Evolutionary conservation across 2,329 filamentous ascomycete species (phyloP), one percentile per base, ranked within the genome.

Genomic region (Penicillium occitanis): DNA sequence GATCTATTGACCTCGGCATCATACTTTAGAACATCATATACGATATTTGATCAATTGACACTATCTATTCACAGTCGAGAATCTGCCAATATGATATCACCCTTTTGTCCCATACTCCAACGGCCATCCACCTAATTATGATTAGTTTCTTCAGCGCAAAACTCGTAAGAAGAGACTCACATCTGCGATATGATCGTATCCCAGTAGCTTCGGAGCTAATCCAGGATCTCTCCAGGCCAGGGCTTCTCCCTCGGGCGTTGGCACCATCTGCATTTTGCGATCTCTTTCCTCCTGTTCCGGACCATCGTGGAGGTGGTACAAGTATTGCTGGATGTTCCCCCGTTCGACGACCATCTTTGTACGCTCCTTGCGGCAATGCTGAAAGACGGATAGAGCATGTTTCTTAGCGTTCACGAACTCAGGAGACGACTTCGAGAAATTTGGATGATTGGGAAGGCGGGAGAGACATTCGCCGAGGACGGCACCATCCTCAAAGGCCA

Each of bases 221-320:
- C 72, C 75, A 0, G 77, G 77, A 69, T 82, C 79, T 59, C 78
- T 73, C 80, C 80, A 82, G 0, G 76, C 78, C 55, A 80, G 65
- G 2, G 80, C 79, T 64, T 82, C 80, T 5, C 80, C 79, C 48
- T 75, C 72, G 0, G 73, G 74, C 0, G 78, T 79, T 1, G 75
- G 74, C 3, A 72, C 67, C 73, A 75, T 77, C 44, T 73, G 74
- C 73, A 83, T 79, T 57, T 77, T 76, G 2, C 73, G 72, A 71
- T 89, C 87, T 0, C 87, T 78, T 60, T 85, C 81, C 62, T 79
- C 69, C 72, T 88, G 87, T 67, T 86, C 84, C 0, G 77, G 73
- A 0, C 87, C 87, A 68, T 90, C 87, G 5, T 83, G 81, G 1
- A 89, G 75, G 68, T 89, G 87, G 63, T 88, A 89, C 1, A 89